Base-by-base conservation (phyloP, 371 early-diverging fungal genomes). In the Chytridiales sp. region DNA sequence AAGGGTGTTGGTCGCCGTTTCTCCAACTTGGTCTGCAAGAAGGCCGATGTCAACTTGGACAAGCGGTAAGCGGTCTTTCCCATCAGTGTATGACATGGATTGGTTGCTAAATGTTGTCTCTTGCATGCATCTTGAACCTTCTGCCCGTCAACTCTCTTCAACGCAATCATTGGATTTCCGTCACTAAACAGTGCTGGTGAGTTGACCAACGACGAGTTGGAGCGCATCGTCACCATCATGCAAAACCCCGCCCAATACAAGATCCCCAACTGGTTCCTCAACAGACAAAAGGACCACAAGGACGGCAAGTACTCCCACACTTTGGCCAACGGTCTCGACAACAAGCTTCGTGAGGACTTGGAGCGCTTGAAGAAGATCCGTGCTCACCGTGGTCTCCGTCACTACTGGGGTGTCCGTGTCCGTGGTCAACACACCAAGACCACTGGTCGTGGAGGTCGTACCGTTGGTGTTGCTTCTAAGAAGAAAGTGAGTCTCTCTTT, bases 1-100 rank as follows among this genome's bases (percentile, higher is more conserved):
- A 92, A 91, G 88, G 99, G 99, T 87, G 89, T 97, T 61, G 99
- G 99, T 83, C 90, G 94, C 66, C 90, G 99, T 75, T 95, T 95
- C 84, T 83, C 99, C 75, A 94, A 91, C 89, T 76, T 97, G 72
- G 93, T 95, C 61, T 93, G 94, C 85, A 95, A 95, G 87, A 96
- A 94, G 88, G 97, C 98, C 63, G 97, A 96, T 74, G 84, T 99
- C 68, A 94, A 95, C 82, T 69, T 92, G 64, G 85, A 71, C 80
- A 97, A 96, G 88, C 86, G 95, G 88, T 89, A 72, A 35, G 61
- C 47, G 2, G n/a, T n/a, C 52, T 19, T 4, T 19, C 30, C 29
- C n/a, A n/a, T n/a, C n/a, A n/a, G n/a, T n/a, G n/a, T n/a, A n/a
- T n/a, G n/a, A n/a, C n/a, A 19, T 41, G 5, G 47, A 32, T 40